Evolutionary conservation across 805 yeast species (phyloP), one percentile per base, ranked within the genome.

Genomic region (Wickerhamiella kurtzmanii): DNA sequence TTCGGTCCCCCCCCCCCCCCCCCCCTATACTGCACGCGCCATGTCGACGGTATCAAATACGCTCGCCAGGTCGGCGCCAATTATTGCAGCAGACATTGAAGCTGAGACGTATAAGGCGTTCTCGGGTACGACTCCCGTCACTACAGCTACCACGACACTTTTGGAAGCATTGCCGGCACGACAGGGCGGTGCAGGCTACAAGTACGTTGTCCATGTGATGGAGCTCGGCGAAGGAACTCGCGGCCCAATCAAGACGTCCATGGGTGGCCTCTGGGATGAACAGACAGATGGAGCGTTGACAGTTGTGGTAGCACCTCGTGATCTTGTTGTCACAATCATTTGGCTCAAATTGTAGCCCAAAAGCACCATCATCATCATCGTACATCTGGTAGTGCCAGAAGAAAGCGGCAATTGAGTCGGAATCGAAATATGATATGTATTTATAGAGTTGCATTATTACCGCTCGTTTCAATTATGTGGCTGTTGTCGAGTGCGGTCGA

Each of bases 231-330:
- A 43, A 2, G 32, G 38, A 5, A 35, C 56, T 2, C 39, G 28
- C 3, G 56, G 56, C 9, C 53, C 58, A 4, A 18, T 53, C 32
- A 37, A 42, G 21, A 46, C 56, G 2, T 48, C 17, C 36, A 44
- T 48, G 1, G 61, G 59, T 1, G 61, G 58, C 19, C 53, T 32
- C 41, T 58, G 61, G 61, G 52, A 56, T 43, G 43, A 52, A 3
- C 45, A 47, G 17, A 54, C 50, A n/a, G 61, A 58, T 45, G 61
- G 61, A 9, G 18, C 52, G 5, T 54, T 52, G 53, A 47, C 50
- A n/a, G 25, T 40, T 21, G 40, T 44, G 22, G 48, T 51, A 18
- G 46, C 28, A 5, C 18, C 37, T 22, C 43, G 4, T 17, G 11
- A 37, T 17, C 35, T 55, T 15, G 39, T 56, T 11, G 52, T 53